Conservation (phyloP, 2,329 filamentous ascomycete species). For the Elsinoe batatas region DNA sequence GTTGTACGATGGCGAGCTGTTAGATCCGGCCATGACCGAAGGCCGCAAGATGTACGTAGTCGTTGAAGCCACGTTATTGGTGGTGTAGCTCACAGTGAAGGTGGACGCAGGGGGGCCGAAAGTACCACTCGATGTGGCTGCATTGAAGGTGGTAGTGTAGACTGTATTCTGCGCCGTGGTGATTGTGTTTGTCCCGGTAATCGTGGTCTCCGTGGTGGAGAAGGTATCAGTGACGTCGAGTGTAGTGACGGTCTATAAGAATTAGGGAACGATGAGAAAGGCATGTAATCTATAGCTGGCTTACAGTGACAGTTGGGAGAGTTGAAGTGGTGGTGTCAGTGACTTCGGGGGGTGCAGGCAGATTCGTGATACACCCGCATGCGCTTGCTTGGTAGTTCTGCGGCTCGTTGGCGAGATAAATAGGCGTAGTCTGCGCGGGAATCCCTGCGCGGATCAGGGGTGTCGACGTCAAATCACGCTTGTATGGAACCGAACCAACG, state of each 20-base stretch:
- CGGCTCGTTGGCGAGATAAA: not conserved
- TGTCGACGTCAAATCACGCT: not conserved
- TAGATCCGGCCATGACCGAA: not conserved
- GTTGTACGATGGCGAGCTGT: no score
- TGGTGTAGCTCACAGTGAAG: not conserved
- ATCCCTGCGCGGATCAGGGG: not conserved
- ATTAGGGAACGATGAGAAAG: not conserved
- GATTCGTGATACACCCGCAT: not conserved
- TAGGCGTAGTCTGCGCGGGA: not conserved
- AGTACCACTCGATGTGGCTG: not conserved
- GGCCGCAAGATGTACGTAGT: not conserved
- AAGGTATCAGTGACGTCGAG: not conserved
- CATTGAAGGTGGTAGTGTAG: not conserved
- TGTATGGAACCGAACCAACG: not conserved
- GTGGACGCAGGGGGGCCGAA: not conserved
- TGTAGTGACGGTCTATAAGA: not conserved
- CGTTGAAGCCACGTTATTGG: not conserved
- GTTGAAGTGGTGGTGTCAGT: not conserved
- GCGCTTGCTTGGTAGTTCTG: not conserved
- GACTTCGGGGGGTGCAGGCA: not conserved
- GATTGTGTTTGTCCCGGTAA: not conserved
- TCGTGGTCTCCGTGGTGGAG: conserved; percentile 19
- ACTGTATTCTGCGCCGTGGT: not conserved
- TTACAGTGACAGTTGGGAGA: not conserved
- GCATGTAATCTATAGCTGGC: not conserved